Base-by-base conservation (phyloP, 768 basidiomycete species). In the Tricholoma saponaceum region DNA sequence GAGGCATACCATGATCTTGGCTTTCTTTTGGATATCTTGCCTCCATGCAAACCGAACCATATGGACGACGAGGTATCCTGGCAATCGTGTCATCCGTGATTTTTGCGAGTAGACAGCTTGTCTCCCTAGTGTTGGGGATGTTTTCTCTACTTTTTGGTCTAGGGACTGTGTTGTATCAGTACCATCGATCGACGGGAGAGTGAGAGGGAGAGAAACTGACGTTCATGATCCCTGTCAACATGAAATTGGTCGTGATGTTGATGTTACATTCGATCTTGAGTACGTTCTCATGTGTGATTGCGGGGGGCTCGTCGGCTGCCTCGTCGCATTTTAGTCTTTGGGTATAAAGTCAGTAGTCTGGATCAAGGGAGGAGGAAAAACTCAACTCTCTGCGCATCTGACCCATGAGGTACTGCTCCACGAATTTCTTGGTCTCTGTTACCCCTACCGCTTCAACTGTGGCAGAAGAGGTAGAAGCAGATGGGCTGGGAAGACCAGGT, bases 41-140 rank as follows among this genome's bases (percentile, higher is more conserved):
- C 92, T 79, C 97, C 97, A 99, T 55, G 87, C 89, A 70, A 98
- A 99, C 49, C 97, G 90, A 12, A 95, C 95, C 89, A 98, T 92
- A 65, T 98, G 94, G 4, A 98, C 84, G 5, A 88, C 86, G 20
- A 97, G 81, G 66, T 91, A 95, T 4, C 83, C 71, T 0, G 97
- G 97, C 12, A 98, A 76, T 20, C 95, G 83, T 10, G 91, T 84
- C 51, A 99, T 66, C 8, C 94, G 86, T 3, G 90, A 88, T 35
- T 83, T 85, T 66, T 92, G 87, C 20, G 78, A 85, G 76, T 98
- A 98, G 0, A 80, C 70, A 0, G 95, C 95, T 41, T 90, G 81
- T 12, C 95, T 85, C 0, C 84, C 87, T 1, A 99, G 78, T 3
- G 84, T 79, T 0, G 90, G 83, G 0, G 92, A 95, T 37, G 77